Base-by-base conservation (phyloP, 2,329 filamentous ascomycete species). In the Chaetomiaceae sp. region DNA sequence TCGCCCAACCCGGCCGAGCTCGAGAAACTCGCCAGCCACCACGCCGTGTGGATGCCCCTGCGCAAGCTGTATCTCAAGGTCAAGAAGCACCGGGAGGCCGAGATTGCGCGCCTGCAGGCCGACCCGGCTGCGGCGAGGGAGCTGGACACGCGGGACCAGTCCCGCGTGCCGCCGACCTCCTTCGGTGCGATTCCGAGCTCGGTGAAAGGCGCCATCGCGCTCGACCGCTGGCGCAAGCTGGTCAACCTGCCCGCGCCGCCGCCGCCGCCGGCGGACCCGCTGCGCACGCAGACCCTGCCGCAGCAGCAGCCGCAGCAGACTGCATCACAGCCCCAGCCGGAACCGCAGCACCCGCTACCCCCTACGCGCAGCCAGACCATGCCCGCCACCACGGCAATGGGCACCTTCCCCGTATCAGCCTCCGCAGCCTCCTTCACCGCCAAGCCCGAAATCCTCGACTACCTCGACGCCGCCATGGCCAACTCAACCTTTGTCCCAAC, bases 51-150 rank as follows among this genome's bases (percentile, higher is more conserved):
- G 64, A 57, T 77, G 35, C 76, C 77, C 0, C 62, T 81, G 38
- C 70, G 71, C 38, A 78, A 73, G 52, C 66, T 81, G 1, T 76
- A 76, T 56, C 55, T 70, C 42, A 74, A 74, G 51, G 75, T 76
- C 0, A 68, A 66, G 33, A 70, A 66, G 48, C 73, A 79, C 49
- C 70, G 78, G 5, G 69, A 71, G 7, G 62, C 67, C 0, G 76
- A 81, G 57, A 63, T 80, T 10, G 57, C 60, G 9, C 69, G 76
- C 1, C 64, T 81, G 17, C 68, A 67, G 18, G 63, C 63, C 1
- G 65, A 79, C 32, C 71, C 69, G 0, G 67, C 71, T 6, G 75
- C 73, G 12, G 74, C 74, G 2, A 64, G 66, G 12, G 65, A 68
- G 20, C 61, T 80, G 2, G 76, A 79, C 49, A 60, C 68, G 15